A percentile compares a stretch with the other conserved stretches of the same genome.
phyloP scores from a whole-genome alignment of 345 rosid genomes.

The Psidium guajava region DNA sequence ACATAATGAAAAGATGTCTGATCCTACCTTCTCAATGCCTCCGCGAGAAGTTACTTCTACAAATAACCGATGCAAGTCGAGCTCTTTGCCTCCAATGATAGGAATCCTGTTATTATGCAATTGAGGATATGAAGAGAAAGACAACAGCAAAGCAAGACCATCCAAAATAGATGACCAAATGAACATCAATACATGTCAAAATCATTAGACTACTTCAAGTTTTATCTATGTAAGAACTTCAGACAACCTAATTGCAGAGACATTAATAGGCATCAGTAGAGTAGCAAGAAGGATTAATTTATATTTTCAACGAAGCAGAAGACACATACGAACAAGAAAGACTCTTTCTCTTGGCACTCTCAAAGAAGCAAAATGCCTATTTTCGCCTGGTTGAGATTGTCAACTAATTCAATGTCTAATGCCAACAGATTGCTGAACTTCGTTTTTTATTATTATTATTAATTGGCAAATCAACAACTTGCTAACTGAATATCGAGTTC shows the following conservation, averaged over 20 bases:
- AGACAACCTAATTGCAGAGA: not conserved
- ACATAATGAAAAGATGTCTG: not conserved
- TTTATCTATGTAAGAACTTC: not conserved
- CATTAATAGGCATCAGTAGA: not conserved
- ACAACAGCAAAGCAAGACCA: not conserved
- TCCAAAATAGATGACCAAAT: not conserved
- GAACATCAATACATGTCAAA: not conserved
- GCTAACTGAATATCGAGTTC: not conserved
- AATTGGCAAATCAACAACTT: not conserved
- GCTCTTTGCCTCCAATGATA: slow-evolving; percentile 79
- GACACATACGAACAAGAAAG: not conserved
- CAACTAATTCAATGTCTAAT: not conserved
- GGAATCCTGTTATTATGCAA: slow-evolving; percentile 54
- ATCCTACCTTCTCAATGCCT: slow-evolving; percentile 76
- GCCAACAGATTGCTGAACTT: not conserved
- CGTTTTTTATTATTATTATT: too few species aligned
- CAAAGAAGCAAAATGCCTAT: not conserved
- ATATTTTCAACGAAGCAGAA: not conserved
- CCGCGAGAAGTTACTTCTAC: slow-evolving; percentile 94
- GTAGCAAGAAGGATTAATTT: not conserved
- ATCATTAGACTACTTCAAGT: not conserved
- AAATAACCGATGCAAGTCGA: slow-evolving; percentile 86
- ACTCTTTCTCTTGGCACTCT: not conserved
- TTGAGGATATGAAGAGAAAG: not conserved
- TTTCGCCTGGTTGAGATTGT: not conserved